Base-by-base conservation (phyloP, 139 green algal species). In the Parachlorella kessleri region DNA sequence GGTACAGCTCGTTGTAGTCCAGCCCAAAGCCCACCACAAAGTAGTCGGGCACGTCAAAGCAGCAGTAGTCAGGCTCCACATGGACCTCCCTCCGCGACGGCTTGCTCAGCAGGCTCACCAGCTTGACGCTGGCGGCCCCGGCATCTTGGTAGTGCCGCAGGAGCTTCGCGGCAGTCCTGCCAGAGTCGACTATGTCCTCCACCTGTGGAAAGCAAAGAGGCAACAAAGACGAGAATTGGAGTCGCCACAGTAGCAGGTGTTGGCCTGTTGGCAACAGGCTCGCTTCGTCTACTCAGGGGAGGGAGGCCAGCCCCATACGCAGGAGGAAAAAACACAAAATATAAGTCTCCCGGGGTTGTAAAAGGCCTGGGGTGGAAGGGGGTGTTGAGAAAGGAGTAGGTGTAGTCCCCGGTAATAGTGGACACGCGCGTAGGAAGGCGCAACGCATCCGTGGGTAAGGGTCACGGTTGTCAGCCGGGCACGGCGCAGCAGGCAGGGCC, bases 11-110 rank as follows among this genome's bases (percentile, higher is more conserved):
- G 32, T 93, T 84, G 67, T 90, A 99, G 85, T 99, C 95, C 70
- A 99, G 84, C 7, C 95, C 95, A 75, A 97, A 98, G 6, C 95
- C 95, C 3, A 98, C 89, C n/a, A 98, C 94, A 85, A 98, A 98
- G 39, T 94, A 85, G 63, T 98, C 91, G 35, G 87, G 87, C 69
- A 93, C 86, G 78, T 88, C 41, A 75, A 94, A 95, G 30, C 87
- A 86, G 2, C 74, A 65, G 78, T 93, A 94, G 54, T 95, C 87
- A 0, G 85, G 83, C 6, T 81, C 48, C 53, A 93, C 81, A 26
- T 86, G 39, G 4, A 94, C 84, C 39, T 78, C 55, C 0, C 94
- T 80, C 21, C 94, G 81, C 4, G 84, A 78, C 26, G 85, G 70
- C 83, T 98, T 98, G 84, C 94, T 87, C 38, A 98, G 90, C 69